Conservation (phyloP, 23 red algal genomes). For the Pyropia haitanensis region DNA sequence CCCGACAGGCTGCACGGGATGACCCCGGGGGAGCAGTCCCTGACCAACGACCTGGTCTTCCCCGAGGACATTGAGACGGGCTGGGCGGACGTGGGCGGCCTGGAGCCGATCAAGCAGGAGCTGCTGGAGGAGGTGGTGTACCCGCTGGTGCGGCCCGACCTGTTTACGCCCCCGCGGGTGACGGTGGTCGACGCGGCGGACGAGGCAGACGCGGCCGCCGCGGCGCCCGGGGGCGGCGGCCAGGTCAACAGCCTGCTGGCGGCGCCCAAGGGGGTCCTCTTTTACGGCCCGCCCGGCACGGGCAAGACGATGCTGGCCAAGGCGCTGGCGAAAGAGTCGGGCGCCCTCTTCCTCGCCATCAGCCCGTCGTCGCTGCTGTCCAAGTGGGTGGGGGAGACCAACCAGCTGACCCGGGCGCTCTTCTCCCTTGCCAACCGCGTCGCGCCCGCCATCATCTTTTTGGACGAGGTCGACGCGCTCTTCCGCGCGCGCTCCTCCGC, state of each 20-base stretch:
- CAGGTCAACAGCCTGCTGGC: slow-evolving; percentile 8
- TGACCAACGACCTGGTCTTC: slow-evolving; percentile 87
- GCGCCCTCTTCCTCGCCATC: slow-evolving; percentile 71
- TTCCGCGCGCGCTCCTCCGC: slow-evolving; percentile 69
- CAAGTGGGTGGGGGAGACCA: slow-evolving; percentile 97
- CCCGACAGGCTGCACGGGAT: slow-evolving; percentile 30
- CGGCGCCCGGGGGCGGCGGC: too few species aligned
- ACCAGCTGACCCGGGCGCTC: slow-evolving; percentile 81
- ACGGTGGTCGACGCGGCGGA: background rate
- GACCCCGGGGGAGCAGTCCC: slow-evolving; percentile 43
- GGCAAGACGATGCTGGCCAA: slow-evolving; percentile 97
- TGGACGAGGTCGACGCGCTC: slow-evolving; percentile 97
- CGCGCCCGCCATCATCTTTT: slow-evolving; percentile 89
- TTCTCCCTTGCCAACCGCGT: slow-evolving; percentile 89
- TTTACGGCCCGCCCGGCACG: slow-evolving; percentile 95
- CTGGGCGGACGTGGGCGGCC: slow-evolving; percentile 76
- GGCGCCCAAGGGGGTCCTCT: slow-evolving; percentile 69
- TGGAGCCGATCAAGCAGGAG: slow-evolving; percentile 69
- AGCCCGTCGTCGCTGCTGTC: slow-evolving; percentile 74
- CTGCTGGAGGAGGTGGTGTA: slow-evolving; percentile 80
- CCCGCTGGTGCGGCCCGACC: slow-evolving; percentile 73
- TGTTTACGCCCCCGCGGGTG: slow-evolving; percentile 8
- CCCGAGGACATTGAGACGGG: slow-evolving; percentile 65
- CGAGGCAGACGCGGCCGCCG: background rate
- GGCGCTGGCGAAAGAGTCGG: slow-evolving; percentile 76